A percentile compares a stretch with the other conserved stretches of the same genome.
Conservation (phyloP, 2,329 filamentous ascomycete genomes). For the Neonectria faginata region DNA sequence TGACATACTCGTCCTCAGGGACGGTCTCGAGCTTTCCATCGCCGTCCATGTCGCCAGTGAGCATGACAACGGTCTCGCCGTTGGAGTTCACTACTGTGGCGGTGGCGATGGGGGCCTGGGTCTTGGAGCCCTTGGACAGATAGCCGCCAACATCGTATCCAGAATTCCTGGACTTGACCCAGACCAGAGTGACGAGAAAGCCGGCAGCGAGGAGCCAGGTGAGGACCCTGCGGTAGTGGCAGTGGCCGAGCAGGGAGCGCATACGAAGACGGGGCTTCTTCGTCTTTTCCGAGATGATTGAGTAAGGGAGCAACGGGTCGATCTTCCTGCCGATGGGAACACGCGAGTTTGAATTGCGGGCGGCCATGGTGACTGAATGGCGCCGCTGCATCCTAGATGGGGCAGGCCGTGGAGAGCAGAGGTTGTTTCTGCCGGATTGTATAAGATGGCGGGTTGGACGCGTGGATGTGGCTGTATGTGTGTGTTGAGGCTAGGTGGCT, state of each 20-base stretch:
- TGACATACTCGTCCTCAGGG: slow-evolving; percentile 43
- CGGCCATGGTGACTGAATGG: slow-evolving; percentile 50
- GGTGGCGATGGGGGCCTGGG: slow-evolving; percentile 42
- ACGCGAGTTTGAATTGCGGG: slow-evolving; percentile 52
- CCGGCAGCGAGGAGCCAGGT: slow-evolving; percentile 61
- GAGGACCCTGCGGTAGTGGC: slow-evolving; percentile 64
- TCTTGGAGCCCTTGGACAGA: slow-evolving; percentile 37
- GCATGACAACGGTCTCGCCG: slow-evolving; percentile 45
- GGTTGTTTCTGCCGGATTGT: slow-evolving; percentile 26
- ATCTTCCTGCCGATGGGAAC: slow-evolving; percentile 47
- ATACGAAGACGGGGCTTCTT: slow-evolving; percentile 54
- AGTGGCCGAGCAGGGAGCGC: slow-evolving; percentile 62
- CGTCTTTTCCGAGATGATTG: slow-evolving; percentile 50
- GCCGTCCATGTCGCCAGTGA: slow-evolving; percentile 46
- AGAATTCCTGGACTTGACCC: slow-evolving; percentile 52
- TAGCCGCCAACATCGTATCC: slow-evolving; percentile 43
- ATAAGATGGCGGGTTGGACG: slow-evolving; percentile 18
- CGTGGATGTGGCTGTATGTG: slow-evolving; percentile 18
- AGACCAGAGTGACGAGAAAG: slow-evolving; percentile 54
- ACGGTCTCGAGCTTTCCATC: slow-evolving; percentile 44
- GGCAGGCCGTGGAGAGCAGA: slow-evolving; percentile 38
- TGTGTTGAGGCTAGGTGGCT: slow-evolving; percentile 27
- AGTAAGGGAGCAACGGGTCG: slow-evolving; percentile 51
- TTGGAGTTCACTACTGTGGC: slow-evolving; percentile 44
- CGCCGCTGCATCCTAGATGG: slow-evolving; percentile 47